Percentiles rank a stretch among this genome's conserved stretches.
phyloP scores from a whole-genome alignment of 2,329 filamentous ascomycete genomes.

The Daldinia eschscholtzii region DNA sequence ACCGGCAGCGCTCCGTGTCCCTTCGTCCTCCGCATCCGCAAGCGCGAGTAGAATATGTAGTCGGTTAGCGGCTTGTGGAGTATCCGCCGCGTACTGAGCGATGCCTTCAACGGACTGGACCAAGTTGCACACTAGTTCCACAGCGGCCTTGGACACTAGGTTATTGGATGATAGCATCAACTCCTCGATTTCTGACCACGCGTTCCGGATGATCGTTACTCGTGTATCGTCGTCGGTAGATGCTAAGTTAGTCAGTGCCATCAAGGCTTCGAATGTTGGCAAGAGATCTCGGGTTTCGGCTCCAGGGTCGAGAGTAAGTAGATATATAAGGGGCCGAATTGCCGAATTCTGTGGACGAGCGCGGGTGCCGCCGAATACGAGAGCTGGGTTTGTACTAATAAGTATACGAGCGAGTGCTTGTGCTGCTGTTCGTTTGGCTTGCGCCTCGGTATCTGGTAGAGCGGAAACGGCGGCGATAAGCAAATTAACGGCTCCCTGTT shows the following conservation, averaged over 20 bases:
- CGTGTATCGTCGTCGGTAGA: conserved; percentile 78
- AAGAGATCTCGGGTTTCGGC: conserved; percentile 80
- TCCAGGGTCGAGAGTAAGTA: conserved; percentile 75
- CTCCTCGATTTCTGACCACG: conserved; percentile 85
- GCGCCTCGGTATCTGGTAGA: conserved; percentile 66
- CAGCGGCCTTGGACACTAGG: conserved; percentile 83
- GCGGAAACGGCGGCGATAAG: conserved; percentile 77
- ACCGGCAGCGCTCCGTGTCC: conserved; percentile 85
- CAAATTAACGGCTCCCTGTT: conserved; percentile 92
- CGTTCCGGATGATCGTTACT: conserved; percentile 76
- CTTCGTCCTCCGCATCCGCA: conserved; percentile 84
- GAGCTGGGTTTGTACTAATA: conserved; percentile 85
- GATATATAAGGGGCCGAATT: conserved; percentile 82
- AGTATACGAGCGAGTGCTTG: conserved; percentile 87
- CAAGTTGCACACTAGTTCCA: conserved; percentile 93
- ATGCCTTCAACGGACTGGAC: conserved; percentile 77
- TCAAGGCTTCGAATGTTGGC: conserved; percentile 88
- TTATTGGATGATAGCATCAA: conserved; percentile 81
- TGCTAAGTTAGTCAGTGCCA: conserved; percentile 94
- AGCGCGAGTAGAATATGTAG: conserved; percentile 89
- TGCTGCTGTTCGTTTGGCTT: conserved; percentile 71
- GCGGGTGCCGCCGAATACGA: conserved; percentile 85
- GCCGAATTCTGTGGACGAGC: conserved; percentile 80
- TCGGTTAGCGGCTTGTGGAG: conserved; percentile 76
- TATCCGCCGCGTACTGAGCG: conserved; percentile 76